These are phyloP conservation scores for Cornus florida DNA, from an alignment of 148 eudicot genomes.

Conservation along the genomic window DNA sequence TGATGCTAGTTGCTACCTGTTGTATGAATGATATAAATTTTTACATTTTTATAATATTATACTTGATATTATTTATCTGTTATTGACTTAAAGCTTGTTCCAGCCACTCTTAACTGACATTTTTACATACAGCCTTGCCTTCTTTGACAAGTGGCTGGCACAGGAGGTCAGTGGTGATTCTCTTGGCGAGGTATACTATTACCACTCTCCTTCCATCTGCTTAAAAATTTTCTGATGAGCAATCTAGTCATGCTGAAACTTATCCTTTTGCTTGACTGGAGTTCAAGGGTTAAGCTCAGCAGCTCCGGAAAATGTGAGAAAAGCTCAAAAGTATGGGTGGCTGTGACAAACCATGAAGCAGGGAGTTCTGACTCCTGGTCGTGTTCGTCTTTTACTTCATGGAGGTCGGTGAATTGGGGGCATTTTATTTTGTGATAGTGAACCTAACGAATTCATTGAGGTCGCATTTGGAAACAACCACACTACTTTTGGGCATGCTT, in stretches of 20 bases:
- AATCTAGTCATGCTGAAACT: not conserved
- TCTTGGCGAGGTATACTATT: conserved; percentile 29
- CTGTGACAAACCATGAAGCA: conserved; percentile 46
- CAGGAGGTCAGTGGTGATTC: conserved; percentile 41
- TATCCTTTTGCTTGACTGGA: conserved; percentile 12
- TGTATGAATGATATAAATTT: too few species aligned
- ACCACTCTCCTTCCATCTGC: not conserved
- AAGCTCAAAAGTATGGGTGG: conserved; percentile 40
- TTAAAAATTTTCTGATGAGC: not conserved
- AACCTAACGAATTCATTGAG: not conserved
- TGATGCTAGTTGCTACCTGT: too few species aligned
- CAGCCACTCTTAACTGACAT: not conserved
- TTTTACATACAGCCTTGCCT: conserved; percentile 22
- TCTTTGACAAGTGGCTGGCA: conserved; percentile 39
- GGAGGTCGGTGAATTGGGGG: conserved; percentile 19
- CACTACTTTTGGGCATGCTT: too few species aligned
- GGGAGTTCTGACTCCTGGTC: conserved; percentile 42
- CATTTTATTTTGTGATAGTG: not conserved
- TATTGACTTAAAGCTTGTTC: too few species aligned
- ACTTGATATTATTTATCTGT: too few species aligned
- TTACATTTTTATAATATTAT: not conserved
- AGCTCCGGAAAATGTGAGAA: too few species aligned
- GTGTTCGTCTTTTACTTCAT: conserved; percentile 38
- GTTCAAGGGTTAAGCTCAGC: conserved; percentile 28
- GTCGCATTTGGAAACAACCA: too few species aligned